These are phyloP conservation scores for Aureobasidium sp. DNA, from an alignment of 2,329 filamentous ascomycete genomes.

Conservation along the genomic window DNA sequence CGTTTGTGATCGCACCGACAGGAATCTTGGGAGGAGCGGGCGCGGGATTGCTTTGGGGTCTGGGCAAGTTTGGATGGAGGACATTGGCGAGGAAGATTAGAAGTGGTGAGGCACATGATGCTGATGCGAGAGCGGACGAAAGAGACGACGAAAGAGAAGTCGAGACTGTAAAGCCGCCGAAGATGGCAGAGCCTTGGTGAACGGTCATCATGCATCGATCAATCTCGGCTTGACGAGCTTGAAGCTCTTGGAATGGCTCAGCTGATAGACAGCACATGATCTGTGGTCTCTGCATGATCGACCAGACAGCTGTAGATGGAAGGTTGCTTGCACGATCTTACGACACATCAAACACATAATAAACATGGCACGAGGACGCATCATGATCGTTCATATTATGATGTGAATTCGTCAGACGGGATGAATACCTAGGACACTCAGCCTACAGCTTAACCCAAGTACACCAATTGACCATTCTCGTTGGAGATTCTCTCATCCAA, in stretches of 20 bases:
- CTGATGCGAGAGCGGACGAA: constrained; percentile 33
- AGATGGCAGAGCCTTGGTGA: constrained; percentile 21
- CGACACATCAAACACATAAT: background rate
- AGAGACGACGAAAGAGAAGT: constrained; percentile 30
- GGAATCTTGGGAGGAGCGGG: constrained; percentile 34
- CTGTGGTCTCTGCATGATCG: background rate
- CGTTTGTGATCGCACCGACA: constrained; percentile 37
- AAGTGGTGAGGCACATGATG: constrained; percentile 27
- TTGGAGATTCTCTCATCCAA: constrained; percentile 37
- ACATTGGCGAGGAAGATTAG: constrained; percentile 36
- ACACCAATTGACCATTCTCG: constrained; percentile 31
- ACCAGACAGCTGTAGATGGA: background rate
- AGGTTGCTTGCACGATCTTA: background rate
- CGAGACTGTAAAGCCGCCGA: constrained; percentile 19
- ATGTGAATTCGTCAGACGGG: background rate
- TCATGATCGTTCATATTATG: background rate
- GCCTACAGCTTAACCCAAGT: constrained; percentile 18
- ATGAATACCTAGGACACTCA: background rate
- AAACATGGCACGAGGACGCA: background rate
- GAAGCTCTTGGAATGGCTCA: background rate
- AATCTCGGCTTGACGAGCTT: background rate
- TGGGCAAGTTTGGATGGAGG: constrained; percentile 24
- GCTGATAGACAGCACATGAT: background rate
- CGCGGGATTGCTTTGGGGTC: constrained; percentile 33
- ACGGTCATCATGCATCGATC: no score